phyloP scores from a whole-genome alignment of 2,329 filamentous ascomycete genomes.

The Gnomoniopsis smithogilvyi region DNA sequence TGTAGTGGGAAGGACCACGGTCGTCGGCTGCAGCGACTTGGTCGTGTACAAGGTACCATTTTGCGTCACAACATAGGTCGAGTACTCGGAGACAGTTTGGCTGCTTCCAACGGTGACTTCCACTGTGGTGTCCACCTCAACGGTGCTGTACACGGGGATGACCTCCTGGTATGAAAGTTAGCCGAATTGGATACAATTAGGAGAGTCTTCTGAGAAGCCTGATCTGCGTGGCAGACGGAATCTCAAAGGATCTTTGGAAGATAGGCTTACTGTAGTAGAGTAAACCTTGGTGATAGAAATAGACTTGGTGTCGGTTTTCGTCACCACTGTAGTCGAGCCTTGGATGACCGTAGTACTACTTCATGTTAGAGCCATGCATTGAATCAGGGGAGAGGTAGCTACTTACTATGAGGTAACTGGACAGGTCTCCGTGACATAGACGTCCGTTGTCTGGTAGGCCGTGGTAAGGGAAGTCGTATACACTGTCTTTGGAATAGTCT shows the following conservation, averaged over 20 bases:
- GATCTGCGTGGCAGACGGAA: not conserved
- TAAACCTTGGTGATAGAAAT: conserved; percentile 32
- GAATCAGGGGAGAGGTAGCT: too few relatives aligned
- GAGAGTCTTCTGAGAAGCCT: not conserved
- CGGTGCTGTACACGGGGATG: conserved; percentile 38
- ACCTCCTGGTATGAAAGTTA: conserved; percentile 32
- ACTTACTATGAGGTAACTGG: conserved; percentile 32
- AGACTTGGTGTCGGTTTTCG: conserved; percentile 40
- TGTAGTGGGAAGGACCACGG: conserved; percentile 28
- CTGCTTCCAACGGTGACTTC: conserved; percentile 32
- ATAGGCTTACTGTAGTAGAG: not conserved
- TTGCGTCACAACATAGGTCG: conserved; percentile 31
- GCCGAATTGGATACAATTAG: not conserved
- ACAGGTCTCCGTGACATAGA: conserved; percentile 36
- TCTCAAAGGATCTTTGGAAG: not conserved
- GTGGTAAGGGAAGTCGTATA: conserved; percentile 34
- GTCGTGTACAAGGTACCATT: conserved; percentile 26
- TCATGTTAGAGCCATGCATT: too few relatives aligned
- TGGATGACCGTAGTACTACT: conserved; percentile 36
- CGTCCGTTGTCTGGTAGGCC: conserved; percentile 30
- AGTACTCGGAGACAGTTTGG: conserved; percentile 33
- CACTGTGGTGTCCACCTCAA: conserved; percentile 36
- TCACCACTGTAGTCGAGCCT: conserved; percentile 38
- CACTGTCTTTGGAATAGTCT: conserved; percentile 20
- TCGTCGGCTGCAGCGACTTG: conserved; percentile 24